A percentile compares a stretch with the other conserved stretches of the same genome.
phyloP scores from a whole-genome alignment of 1,284 basidiomycete species.

The Rhodotorula mucilaginosa region DNA sequence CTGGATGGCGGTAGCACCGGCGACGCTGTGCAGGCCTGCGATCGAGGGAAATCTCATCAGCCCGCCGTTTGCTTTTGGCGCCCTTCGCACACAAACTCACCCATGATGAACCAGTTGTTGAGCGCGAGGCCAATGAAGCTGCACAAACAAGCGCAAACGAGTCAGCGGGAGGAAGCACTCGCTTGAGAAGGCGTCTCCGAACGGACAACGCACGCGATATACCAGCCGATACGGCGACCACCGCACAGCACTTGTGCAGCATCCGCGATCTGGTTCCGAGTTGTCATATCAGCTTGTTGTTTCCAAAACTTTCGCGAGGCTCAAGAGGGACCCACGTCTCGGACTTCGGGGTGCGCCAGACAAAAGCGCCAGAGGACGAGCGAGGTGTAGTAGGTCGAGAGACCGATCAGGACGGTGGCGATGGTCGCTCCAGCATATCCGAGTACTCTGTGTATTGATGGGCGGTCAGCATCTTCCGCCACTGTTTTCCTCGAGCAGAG shows the following conservation, averaged over 20 bases:
- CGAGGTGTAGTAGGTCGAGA: conserved; percentile 52
- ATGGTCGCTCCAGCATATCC: conserved; percentile 22
- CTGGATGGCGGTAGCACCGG: conserved; percentile 55
- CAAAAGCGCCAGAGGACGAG: conserved; percentile 61
- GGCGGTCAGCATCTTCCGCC: not conserved
- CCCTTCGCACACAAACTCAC: not conserved
- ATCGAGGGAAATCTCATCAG: not conserved
- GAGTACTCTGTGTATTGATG: not conserved
- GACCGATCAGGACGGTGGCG: conserved; percentile 18
- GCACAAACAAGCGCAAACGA: conserved; percentile 48
- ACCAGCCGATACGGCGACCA: conserved; percentile 10
- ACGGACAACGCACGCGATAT: conserved; percentile 1
- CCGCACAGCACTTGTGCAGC: conserved; percentile 56
- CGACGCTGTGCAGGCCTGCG: conserved; percentile 50
- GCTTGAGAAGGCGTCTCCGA: conserved; percentile 43
- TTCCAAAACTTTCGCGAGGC: too few species aligned
- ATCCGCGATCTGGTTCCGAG: conserved; percentile 57
- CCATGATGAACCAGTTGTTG: conserved; percentile 50
- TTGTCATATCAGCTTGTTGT: not conserved
- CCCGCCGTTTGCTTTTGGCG: too few species aligned
- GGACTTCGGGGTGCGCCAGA: conserved; percentile 59
- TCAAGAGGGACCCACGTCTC: conserved; percentile 7
- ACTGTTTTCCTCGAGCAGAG: too few species aligned
- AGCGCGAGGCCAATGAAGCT: conserved; percentile 55
- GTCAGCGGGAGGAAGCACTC: conserved; percentile 42